Conservation (phyloP, 305 asterid species). For the Solanum aculeatissimum region DNA sequence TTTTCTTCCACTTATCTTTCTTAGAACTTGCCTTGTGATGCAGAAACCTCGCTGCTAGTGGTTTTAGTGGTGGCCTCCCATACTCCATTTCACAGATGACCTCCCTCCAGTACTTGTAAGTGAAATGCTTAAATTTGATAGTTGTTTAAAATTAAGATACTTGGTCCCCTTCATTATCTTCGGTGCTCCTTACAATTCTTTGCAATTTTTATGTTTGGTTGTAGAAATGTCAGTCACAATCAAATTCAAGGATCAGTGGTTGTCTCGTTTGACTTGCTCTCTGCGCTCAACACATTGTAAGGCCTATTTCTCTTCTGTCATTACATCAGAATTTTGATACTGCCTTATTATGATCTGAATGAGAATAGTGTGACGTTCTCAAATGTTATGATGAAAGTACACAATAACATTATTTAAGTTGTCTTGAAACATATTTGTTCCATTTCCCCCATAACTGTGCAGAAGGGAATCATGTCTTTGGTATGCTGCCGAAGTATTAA, state of each 20-base stretch:
- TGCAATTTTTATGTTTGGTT: conserved; percentile 1
- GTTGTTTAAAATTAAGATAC: not conserved
- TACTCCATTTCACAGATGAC: conserved; percentile 61
- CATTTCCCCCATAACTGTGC: not conserved
- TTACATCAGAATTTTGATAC: conserved; percentile 3
- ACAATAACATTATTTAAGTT: not conserved
- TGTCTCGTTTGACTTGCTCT: conserved; percentile 42
- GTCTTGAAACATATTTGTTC: not conserved
- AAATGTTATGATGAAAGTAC: not conserved
- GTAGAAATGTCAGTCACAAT: conserved; percentile 71
- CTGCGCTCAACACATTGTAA: conserved; percentile 77
- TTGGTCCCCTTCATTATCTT: not conserved
- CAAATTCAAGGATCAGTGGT: conserved; percentile 52
- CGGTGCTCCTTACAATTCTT: not conserved
- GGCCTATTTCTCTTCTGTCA: conserved; percentile 6
- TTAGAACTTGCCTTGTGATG: conserved; percentile 5
- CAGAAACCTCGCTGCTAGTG: conserved; percentile 73
- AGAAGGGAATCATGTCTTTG: not conserved
- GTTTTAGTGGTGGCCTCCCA: conserved; percentile 64
- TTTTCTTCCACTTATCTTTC: not conserved
- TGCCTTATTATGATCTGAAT: not conserved
- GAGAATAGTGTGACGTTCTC: not conserved
- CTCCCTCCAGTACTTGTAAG: conserved; percentile 71
- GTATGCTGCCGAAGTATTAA: not conserved
- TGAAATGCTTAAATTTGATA: not conserved